These are phyloP conservation scores for Emmonsiellopsis sp. DNA, from an alignment of 2,329 filamentous ascomycete species.

Conservation along the genomic window DNA sequence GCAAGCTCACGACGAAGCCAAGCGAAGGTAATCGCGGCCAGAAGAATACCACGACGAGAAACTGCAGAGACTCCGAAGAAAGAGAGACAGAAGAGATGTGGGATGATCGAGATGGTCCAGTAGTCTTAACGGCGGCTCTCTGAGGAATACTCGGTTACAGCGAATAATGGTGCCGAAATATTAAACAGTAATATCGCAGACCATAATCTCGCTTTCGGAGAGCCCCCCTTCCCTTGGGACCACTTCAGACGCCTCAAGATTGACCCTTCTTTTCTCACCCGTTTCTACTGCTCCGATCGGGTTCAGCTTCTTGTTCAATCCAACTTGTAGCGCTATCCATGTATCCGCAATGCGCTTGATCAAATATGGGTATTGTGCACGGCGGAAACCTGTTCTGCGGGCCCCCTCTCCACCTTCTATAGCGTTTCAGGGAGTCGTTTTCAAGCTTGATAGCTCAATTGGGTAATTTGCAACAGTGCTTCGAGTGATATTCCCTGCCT, in stretches of 20 bases:
- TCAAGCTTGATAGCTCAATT: not conserved
- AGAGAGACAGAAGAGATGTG: not conserved
- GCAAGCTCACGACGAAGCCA: slow-evolving; percentile 6
- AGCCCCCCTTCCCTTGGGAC: not conserved
- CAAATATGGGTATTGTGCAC: not conserved
- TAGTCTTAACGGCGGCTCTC: slow-evolving; percentile 1
- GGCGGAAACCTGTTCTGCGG: not conserved
- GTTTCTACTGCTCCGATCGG: not conserved
- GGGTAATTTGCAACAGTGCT: not conserved
- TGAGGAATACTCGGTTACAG: not conserved
- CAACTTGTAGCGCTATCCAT: not conserved
- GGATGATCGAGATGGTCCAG: not conserved
- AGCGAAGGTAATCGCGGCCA: slow-evolving; percentile 12
- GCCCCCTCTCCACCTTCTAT: not conserved
- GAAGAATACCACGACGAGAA: not conserved
- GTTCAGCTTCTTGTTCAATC: not conserved
- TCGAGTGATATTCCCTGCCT: not conserved
- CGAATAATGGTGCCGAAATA: not conserved
- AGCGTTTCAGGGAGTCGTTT: not conserved
- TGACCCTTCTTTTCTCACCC: not conserved
- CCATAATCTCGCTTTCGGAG: not conserved
- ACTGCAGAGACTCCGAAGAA: not conserved
- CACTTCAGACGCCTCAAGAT: not conserved
- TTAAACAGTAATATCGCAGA: slow-evolving; percentile 3
- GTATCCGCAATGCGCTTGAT: slow-evolving; percentile 1